Conservation (phyloP, 2,329 filamentous ascomycete species). For the Didymella pinodella region DNA sequence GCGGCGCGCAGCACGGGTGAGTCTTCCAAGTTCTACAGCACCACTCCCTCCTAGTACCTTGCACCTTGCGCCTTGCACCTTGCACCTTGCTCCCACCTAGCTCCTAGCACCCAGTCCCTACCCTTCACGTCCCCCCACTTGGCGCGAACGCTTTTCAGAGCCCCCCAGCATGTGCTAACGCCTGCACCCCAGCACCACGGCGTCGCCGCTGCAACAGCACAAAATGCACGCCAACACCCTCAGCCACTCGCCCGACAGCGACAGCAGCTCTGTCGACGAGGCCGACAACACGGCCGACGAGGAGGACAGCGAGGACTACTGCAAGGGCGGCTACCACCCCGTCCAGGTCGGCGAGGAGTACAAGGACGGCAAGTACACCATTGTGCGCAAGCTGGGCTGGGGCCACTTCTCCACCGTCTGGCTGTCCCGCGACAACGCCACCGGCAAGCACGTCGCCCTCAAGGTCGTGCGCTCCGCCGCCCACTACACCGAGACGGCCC, state of each 20-base stretch:
- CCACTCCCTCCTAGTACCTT: not conserved
- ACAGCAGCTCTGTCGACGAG: slow-evolving; percentile 79
- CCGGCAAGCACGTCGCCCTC: slow-evolving; percentile 91
- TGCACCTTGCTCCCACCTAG: not conserved
- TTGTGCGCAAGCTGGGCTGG: slow-evolving; percentile 96
- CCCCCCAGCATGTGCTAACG: not conserved
- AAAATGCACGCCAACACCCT: slow-evolving; percentile 64
- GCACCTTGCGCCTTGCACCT: no score
- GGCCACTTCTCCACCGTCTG: slow-evolving; percentile 99
- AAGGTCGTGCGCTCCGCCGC: slow-evolving; percentile 98
- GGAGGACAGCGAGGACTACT: slow-evolving; percentile 99
- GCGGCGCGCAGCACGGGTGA: slow-evolving; percentile 40
- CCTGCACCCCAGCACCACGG: slow-evolving; percentile 52
- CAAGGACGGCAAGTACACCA: slow-evolving; percentile 95
- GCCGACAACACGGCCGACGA: slow-evolving; percentile 95
- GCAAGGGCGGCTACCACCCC: slow-evolving; percentile 97
- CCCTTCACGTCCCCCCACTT: not conserved
- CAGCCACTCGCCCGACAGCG: slow-evolving; percentile 78
- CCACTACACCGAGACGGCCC: slow-evolving; percentile 97
- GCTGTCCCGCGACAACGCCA: slow-evolving; percentile 82
- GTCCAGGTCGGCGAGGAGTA: slow-evolving; percentile 94
- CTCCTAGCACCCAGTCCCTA: no score
- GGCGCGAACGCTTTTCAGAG: not conserved
- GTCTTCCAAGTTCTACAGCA: not conserved
- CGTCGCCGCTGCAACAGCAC: slow-evolving; percentile 55